These are phyloP conservation scores for Bruguiera gymnorhiza DNA, from an alignment of 345 rosid genomes.

Conservation along the genomic window DNA sequence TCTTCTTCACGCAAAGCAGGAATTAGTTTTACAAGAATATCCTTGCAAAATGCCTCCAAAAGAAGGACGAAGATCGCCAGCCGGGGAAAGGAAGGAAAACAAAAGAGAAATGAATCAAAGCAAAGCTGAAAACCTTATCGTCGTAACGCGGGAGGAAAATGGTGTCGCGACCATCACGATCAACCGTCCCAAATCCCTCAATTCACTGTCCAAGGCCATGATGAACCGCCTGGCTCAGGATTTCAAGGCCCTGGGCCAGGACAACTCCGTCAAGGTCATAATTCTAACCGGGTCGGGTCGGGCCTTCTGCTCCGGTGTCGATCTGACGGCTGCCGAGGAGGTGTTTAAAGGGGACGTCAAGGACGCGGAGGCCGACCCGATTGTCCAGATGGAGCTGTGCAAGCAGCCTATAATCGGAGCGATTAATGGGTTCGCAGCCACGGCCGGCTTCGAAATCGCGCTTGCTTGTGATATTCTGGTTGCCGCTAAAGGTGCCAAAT, in stretches of 20 bases:
- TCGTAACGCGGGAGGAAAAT: conserved; percentile 46
- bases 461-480: conserved; percentile 83
- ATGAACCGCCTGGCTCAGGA: conserved; percentile 62
- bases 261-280: conserved; percentile 58
- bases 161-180: conserved; percentile 73
- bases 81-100: too few species aligned
- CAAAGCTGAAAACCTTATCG: conserved; percentile 42
- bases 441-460: conserved; percentile 88
- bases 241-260: conserved; percentile 50
- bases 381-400: conserved; percentile 77
- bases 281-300: conserved; percentile 73
- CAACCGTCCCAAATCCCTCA: conserved; percentile 89
- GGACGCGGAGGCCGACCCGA: conserved; percentile 67
- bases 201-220: conserved; percentile 76
- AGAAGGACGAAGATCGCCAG: too few species aligned
- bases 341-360: conserved; percentile 94
- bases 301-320: conserved; percentile 89
- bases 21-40: too few species aligned
- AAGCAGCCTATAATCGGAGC: conserved; percentile 85
- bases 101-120: conserved; percentile 31
- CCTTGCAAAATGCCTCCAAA: too few species aligned
- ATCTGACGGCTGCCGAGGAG: conserved; percentile 76
- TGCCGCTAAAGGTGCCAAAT: conserved; percentile 72
- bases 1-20: too few species aligned
- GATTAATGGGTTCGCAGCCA: conserved; percentile 76